Conservation (phyloP, 176 grass and related monocot species). For the maize (Zea mays) region Zm-B73-REFERENCE-NAM-5.0 NC_050096.1:235681001-235681500, state of each 20-base stretch:
- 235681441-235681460: conserved; percentile 42
- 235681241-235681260: conserved; percentile 47
- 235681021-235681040: conserved; percentile 37
- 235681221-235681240: conserved; percentile 39
- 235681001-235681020: conserved; percentile 26
- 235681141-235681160: conserved; percentile 40
- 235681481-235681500: conserved; percentile 27
- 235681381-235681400: conserved; percentile 19
- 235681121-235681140: conserved; percentile 24
- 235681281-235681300: conserved; percentile 48
- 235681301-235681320: conserved; percentile 38
- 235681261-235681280: conserved; percentile 42
- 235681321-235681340: conserved; percentile 37
- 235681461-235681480: conserved; percentile 46
- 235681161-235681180: conserved; percentile 43
- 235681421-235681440: conserved; percentile 25
- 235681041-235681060: conserved; percentile 32
- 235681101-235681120: conserved; percentile 28
- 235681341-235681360: conserved; percentile 29
- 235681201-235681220: conserved; percentile 44
- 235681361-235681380: conserved; percentile 32
- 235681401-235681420: conserved; percentile 16
- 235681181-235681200: conserved; percentile 48
- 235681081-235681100: conserved; percentile 22
- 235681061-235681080: conserved; percentile 33